phyloP scores from a whole-genome alignment of 768 basidiomycete genomes.

The Termitomyces sp. region DNA sequence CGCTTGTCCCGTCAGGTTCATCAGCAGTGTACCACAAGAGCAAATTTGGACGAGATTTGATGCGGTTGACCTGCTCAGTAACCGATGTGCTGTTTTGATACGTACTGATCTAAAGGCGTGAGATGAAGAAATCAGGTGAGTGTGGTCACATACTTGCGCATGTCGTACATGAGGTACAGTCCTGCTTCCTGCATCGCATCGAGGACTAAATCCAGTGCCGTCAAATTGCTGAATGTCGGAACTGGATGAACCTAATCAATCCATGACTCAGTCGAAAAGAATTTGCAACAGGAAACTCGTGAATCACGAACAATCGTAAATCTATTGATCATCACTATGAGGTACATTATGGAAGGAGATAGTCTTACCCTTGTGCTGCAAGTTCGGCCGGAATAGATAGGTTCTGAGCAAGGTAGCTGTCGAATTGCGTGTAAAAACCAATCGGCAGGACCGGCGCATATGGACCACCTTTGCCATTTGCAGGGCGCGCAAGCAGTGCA shows the following conservation, averaged over 20 bases:
- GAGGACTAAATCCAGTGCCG: conserved; percentile 49
- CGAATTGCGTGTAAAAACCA: conserved; percentile 69
- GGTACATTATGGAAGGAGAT: neutral
- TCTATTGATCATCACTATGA: conserved; percentile 14
- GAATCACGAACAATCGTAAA: conserved; percentile 33
- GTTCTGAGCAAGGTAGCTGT: conserved; percentile 46
- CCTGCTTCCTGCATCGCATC: conserved; percentile 68
- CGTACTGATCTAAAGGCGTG: conserved; percentile 28
- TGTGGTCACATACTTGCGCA: conserved; percentile 45
- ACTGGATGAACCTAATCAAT: conserved; percentile 58
- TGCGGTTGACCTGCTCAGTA: conserved; percentile 58
- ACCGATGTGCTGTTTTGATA: conserved; percentile 64
- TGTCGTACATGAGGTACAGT: conserved; percentile 78
- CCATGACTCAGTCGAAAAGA: conserved; percentile 11
- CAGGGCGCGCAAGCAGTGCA: conserved; percentile 44
- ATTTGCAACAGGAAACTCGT: neutral
- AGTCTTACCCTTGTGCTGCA: conserved; percentile 48
- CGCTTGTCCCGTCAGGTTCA: conserved; percentile 65
- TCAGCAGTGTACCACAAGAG: conserved; percentile 71
- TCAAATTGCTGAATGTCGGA: conserved; percentile 58
- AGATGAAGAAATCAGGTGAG: neutral
- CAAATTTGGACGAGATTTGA: conserved; percentile 65
- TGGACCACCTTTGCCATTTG: conserved; percentile 40
- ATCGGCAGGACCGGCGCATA: conserved; percentile 62
- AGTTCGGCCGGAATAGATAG: conserved; percentile 48